A percentile compares a stretch with the other conserved stretches of the same genome.
These are phyloP conservation scores for Leccinum boreale DNA, from an alignment of 768 basidiomycete genomes.

Conservation along the genomic window DNA sequence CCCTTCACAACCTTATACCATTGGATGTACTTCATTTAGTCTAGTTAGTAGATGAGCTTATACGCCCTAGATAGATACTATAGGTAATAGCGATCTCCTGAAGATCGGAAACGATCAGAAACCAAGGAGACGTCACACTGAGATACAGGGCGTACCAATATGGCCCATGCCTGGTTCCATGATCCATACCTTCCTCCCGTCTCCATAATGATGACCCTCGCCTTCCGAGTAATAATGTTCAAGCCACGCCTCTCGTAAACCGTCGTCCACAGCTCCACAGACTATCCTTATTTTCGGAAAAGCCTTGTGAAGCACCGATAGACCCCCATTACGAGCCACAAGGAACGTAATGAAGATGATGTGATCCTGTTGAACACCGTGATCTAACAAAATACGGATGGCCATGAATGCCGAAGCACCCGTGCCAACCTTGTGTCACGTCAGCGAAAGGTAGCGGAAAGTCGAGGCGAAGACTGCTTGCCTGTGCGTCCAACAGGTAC, in stretches of 20 bases:
- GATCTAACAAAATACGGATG: slow-evolving; percentile 88
- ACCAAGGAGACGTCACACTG: neutral
- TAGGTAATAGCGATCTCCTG: slow-evolving; percentile 44
- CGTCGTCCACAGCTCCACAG: slow-evolving; percentile 78
- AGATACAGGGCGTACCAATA: slow-evolving; percentile 52
- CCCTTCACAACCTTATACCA: slow-evolving; percentile 4
- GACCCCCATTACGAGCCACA: slow-evolving; percentile 77
- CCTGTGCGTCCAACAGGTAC: slow-evolving; percentile 88
- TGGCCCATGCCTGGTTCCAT: slow-evolving; percentile 89
- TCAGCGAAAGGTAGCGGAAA: neutral
- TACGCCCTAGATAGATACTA: slow-evolving; percentile 3
- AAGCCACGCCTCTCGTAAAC: slow-evolving; percentile 72
- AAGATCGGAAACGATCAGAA: neutral
- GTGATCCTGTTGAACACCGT: slow-evolving; percentile 78
- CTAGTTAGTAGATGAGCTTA: slow-evolving; percentile 6
- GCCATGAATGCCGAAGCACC: slow-evolving; percentile 95
- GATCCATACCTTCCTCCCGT: slow-evolving; percentile 70
- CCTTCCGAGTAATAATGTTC: slow-evolving; percentile 52
- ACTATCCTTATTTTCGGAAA: slow-evolving; percentile 87
- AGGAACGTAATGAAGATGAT: slow-evolving; percentile 92
- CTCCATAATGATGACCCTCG: slow-evolving; percentile 37
- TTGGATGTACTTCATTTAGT: neutral
- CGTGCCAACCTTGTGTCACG: slow-evolving; percentile 73
- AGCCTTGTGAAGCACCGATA: slow-evolving; percentile 72
- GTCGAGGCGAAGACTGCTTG: slow-evolving; percentile 18